phyloP scores from a whole-genome alignment of 177 flowering plant genomes.

The Vitis hybrid region DNA sequence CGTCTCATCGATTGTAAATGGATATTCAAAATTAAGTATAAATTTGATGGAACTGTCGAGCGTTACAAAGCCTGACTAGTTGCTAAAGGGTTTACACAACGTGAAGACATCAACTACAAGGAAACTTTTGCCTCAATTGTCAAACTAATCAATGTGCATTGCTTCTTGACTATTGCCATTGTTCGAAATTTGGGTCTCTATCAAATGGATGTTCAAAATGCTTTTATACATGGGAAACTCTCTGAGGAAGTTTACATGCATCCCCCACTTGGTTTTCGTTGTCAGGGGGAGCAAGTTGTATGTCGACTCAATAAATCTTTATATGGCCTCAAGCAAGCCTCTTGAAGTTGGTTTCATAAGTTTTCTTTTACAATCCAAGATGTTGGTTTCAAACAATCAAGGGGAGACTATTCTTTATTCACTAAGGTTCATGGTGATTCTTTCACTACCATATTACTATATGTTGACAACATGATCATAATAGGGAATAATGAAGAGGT shows the following conservation, averaged over 20 bases:
- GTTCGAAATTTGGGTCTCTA: neutral
- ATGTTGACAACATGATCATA: too few species aligned
- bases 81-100: neutral
- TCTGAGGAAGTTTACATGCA: too few species aligned
- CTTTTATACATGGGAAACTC: too few species aligned
- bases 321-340: neutral
- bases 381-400: neutral
- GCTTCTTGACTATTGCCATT: neutral
- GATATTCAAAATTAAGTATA: neutral
- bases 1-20: neutral
- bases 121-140: neutral
- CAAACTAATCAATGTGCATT: neutral
- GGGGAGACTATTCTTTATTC: neutral
- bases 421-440: neutral
- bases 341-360: neutral
- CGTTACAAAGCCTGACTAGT: neutral
- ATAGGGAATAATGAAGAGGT: too few species aligned
- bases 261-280: neutral
- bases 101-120: neutral
- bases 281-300: neutral
- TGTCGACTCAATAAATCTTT: neutral
- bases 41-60: neutral
- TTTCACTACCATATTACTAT: too few species aligned
- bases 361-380: neutral
- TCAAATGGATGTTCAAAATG: too few species aligned